Conservation (phyloP, 2,329 filamentous ascomycete genomes). For the Sordariomycetes sp. region DNA sequence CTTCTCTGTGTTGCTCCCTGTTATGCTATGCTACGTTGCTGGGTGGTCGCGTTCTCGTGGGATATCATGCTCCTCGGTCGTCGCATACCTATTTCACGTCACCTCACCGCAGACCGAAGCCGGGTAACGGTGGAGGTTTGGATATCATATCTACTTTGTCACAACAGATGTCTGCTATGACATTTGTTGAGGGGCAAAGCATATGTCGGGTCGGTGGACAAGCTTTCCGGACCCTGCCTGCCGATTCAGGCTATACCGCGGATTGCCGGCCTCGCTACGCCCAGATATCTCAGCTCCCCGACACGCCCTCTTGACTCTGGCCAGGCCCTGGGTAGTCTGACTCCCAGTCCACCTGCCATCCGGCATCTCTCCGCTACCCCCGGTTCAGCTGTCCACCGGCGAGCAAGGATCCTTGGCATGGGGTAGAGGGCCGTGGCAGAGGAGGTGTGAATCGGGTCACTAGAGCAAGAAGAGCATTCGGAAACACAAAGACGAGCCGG, state of each 20-base stretch:
- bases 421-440: background rate
- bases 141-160: background rate
- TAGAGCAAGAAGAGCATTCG: background rate
- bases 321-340: background rate
- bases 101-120: background rate
- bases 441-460: background rate
- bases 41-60: background rate
- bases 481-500: background rate
- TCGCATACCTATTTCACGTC: background rate
- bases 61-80: background rate
- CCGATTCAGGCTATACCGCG: constrained; percentile 4
- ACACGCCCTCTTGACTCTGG: background rate
- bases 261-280: background rate
- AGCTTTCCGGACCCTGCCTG: constrained; percentile 4
- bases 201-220: background rate
- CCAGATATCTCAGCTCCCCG: background rate
- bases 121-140: background rate
- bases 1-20: background rate
- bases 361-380: background rate
- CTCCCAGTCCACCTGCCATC: background rate
- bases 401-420: background rate
- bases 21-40: background rate
- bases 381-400: background rate
- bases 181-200: background rate
- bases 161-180: background rate